phyloP scores from a whole-genome alignment of 139 green algal species.

The Microglena sp. region DNA sequence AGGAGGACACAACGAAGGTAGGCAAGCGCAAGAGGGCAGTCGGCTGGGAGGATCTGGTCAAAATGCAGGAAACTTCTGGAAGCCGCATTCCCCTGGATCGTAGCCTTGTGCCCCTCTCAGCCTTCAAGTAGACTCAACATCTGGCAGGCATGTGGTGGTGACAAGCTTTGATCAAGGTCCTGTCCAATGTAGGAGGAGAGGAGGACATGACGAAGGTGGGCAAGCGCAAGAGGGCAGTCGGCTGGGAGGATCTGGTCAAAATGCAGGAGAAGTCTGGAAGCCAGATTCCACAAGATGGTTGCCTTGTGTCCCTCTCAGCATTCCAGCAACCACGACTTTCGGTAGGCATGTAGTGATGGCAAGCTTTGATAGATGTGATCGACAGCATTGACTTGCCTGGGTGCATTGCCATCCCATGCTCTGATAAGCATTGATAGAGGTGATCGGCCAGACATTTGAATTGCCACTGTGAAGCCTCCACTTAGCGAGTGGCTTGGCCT shows the following conservation, averaged over 20 bases:
- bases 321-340: too few relatives aligned
- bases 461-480: too few relatives aligned
- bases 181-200: not conserved
- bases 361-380: too few relatives aligned
- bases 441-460: too few relatives aligned
- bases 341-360: too few relatives aligned
- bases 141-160: too few relatives aligned
- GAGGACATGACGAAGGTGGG: slow-evolving; percentile 17
- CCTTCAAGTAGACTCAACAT: too few relatives aligned
- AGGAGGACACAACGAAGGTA: slow-evolving; percentile 9
- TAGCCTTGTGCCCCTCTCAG: slow-evolving; percentile 7
- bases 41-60: slow-evolving; percentile 14
- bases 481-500: too few relatives aligned
- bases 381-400: too few relatives aligned
- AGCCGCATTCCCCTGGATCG: slow-evolving; percentile 1
- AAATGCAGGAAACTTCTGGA: not conserved
- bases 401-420: too few relatives aligned
- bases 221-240: slow-evolving; percentile 15
- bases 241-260: slow-evolving; percentile 16
- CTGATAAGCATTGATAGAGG: too few relatives aligned
- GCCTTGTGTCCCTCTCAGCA: slow-evolving; percentile 7
- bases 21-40: slow-evolving; percentile 20
- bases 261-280: not conserved
- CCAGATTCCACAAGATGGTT: not conserved
- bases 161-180: too few relatives aligned